A percentile compares a stretch with the other conserved stretches of the same genome.
These are phyloP conservation scores for Incumbomyces delicatus DNA, from an alignment of 2,329 filamentous ascomycete genomes.

Conservation along the genomic window DNA sequence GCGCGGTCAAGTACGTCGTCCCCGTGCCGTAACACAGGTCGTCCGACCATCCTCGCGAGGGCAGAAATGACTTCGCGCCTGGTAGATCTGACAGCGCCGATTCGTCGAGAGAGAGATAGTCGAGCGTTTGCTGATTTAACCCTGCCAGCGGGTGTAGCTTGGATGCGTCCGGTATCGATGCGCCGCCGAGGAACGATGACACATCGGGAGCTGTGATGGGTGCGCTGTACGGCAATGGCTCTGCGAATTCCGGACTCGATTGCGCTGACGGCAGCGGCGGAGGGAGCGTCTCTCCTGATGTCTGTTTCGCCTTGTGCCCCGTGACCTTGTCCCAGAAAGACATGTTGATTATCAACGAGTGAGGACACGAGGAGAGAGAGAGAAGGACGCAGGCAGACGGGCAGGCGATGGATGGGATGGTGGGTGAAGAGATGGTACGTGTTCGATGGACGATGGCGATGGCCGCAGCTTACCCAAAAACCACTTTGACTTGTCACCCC, in stretches of 20 bases:
- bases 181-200: constrained; percentile 71
- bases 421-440: too few relatives aligned
- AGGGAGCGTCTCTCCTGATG: constrained; percentile 32
- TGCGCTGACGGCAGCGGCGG: constrained; percentile 26
- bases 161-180: constrained; percentile 73
- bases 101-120: constrained; percentile 93
- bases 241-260: constrained; percentile 31
- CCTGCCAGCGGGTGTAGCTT: constrained; percentile 88
- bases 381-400: background rate
- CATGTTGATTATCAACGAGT: constrained; percentile 31
- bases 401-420: too few relatives aligned
- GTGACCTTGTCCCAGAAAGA: constrained; percentile 53
- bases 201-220: constrained; percentile 62
- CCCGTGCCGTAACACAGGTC: constrained; percentile 97
- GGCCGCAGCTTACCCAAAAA: background rate
- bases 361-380: constrained; percentile 4
- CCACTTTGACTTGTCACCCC: too few relatives aligned
- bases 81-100: constrained; percentile 77
- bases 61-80: constrained; percentile 75
- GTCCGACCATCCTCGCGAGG: constrained; percentile 93
- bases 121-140: constrained; percentile 81
- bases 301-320: constrained; percentile 41
- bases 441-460: background rate
- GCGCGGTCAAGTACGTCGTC: constrained; percentile 80
- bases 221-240: constrained; percentile 57